Conservation (phyloP, 2,329 filamentous ascomycete species). For the Hypoxylon sp. region DNA sequence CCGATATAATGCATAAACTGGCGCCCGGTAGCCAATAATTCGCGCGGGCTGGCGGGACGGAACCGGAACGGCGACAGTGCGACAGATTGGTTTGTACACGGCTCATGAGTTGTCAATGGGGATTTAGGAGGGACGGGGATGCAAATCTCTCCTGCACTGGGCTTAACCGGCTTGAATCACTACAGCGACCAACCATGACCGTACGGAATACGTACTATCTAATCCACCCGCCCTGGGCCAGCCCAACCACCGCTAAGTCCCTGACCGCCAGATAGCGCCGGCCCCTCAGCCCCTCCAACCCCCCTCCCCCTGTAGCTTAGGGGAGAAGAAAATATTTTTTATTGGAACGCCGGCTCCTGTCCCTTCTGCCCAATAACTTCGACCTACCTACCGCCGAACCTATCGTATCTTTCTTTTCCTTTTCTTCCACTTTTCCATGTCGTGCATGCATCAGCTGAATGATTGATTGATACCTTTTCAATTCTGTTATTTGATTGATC, state of each 20-base stretch:
- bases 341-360: conserved; percentile 19
- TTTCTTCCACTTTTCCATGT: conserved; percentile 27
- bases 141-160: neutral
- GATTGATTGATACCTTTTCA: conserved; percentile 32
- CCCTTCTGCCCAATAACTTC: conserved; percentile 10
- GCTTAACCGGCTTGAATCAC: conserved; percentile 9
- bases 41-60: neutral
- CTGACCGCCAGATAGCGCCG: conserved; percentile 34
- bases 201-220: no score
- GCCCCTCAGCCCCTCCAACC: conserved; percentile 13
- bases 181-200: conserved; percentile 10
- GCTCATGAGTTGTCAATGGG: conserved; percentile 11
- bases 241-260: conserved; percentile 16
- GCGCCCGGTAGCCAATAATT: neutral
- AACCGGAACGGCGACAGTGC: neutral
- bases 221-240: neutral
- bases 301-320: conserved; percentile 25
- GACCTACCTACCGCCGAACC: conserved; percentile 22
- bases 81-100: conserved; percentile 2
- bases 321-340: conserved; percentile 31
- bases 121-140: neutral
- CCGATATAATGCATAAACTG: neutral
- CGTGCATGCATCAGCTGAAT: conserved; percentile 32
- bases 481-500: conserved; percentile 40
- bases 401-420: conserved; percentile 36